A percentile compares a stretch with the other conserved stretches of the same genome.
Conservation (phyloP, 2,329 filamentous ascomycete species). For the Ophiostoma perfectum region DNA sequence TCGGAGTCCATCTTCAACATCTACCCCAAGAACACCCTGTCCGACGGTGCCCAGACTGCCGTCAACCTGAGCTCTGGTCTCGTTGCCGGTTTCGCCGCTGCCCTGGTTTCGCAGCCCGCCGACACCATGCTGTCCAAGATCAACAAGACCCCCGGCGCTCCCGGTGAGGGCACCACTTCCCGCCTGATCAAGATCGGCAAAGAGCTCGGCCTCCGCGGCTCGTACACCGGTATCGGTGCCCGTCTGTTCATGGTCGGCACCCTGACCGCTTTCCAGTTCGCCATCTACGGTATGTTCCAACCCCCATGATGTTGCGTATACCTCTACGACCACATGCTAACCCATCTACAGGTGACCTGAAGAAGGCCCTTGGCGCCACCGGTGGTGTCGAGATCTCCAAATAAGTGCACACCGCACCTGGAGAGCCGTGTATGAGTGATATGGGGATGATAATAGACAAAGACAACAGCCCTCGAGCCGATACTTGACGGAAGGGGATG, state of each 20-base stretch:
- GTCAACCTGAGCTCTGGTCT: conserved; percentile 54
- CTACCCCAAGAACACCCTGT: conserved; percentile 62
- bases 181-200: conserved; percentile 75
- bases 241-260: conserved; percentile 53
- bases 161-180: conserved; percentile 69
- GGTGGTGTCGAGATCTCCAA: conserved; percentile 69
- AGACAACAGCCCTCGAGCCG: not conserved
- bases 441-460: conserved; percentile 12
- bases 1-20: conserved; percentile 59
- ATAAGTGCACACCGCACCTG: conserved; percentile 29
- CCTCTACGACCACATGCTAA: not conserved
- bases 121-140: conserved; percentile 86
- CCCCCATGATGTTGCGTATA: conserved; percentile 3
- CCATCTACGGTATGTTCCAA: conserved; percentile 60
- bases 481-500: not conserved
- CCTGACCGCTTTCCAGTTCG: conserved; percentile 69
- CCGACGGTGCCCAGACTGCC: conserved; percentile 59
- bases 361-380: conserved; percentile 63
- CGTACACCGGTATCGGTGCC: conserved; percentile 69
- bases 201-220: conserved; percentile 69
- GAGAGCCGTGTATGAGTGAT: conserved; percentile 5
- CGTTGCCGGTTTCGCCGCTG: conserved; percentile 67
- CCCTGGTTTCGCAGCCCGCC: conserved; percentile 74
- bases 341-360: conserved; percentile 44
- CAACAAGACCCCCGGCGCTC: conserved; percentile 79